A percentile compares a stretch with the other conserved stretches of the same genome.
phyloP scores from a whole-genome alignment of 768 basidiomycete species.

The Pisolithus sp. region DNA sequence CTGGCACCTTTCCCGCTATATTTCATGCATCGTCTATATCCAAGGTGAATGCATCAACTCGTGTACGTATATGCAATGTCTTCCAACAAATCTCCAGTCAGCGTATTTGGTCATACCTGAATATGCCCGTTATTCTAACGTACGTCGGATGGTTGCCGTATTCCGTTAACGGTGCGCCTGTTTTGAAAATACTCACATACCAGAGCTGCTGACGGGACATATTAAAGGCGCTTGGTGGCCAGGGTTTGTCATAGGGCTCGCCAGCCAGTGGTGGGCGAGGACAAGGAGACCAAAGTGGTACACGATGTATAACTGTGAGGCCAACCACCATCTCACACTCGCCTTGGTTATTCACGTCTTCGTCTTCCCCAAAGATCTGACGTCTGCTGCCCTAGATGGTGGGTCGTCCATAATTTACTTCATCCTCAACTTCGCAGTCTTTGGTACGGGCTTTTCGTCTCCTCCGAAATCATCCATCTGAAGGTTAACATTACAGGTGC shows the following conservation, averaged over 20 bases:
- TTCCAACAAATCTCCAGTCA: background rate
- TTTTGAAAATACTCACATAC: background rate
- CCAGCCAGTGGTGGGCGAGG: conserved; percentile 45
- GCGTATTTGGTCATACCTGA: conserved; percentile 19
- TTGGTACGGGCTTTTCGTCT: conserved; percentile 12
- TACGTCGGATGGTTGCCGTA: conserved; percentile 23
- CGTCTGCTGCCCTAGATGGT: conserved; percentile 45
- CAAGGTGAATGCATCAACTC: conserved; percentile 8
- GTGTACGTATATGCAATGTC: background rate
- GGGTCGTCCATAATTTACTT: conserved; percentile 44
- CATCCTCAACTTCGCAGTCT: conserved; percentile 35
- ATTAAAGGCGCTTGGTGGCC: conserved; percentile 39
- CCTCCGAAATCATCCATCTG: conserved; percentile 16
- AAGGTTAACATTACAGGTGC: conserved; percentile 30
- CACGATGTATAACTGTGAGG: conserved; percentile 31
- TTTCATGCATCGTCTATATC: conserved; percentile 14
- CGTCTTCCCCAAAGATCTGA: conserved; percentile 24
- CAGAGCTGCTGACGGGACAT: background rate
- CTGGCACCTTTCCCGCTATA: conserved; percentile 25
- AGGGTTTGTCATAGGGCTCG: conserved; percentile 44
- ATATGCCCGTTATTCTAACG: conserved; percentile 17
- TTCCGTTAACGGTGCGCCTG: conserved; percentile 16
- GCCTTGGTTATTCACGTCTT: background rate
- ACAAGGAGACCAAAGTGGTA: conserved; percentile 39
- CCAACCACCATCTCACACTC: background rate